Base-by-base conservation (phyloP, 2,329 filamentous ascomycete genomes). In the Coleophoma cylindrospora region DNA sequence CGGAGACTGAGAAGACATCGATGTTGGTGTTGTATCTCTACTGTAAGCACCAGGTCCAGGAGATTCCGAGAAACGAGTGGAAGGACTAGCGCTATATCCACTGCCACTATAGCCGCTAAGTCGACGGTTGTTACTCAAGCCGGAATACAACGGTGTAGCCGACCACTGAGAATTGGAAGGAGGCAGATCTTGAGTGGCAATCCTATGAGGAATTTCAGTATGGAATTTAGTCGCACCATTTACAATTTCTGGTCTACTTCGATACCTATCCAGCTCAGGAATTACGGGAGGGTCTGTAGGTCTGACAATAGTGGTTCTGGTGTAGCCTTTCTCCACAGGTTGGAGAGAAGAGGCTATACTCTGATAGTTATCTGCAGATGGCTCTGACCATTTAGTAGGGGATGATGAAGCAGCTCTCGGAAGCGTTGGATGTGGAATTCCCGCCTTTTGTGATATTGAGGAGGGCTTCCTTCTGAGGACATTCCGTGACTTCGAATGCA, bases 21-120 rank as follows among this genome's bases (percentile, higher is more conserved):
- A 91, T 4, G 86, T 90, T 7, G 87, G 87, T 3, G 87, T 91
- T 1, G 87, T 90, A 52, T 87, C 86, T 54, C 87, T 78, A 62
- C 87, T 91, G 66, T 89, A 91, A 5, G 81, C 71, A 2, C 84
- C 81, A 11, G 85, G 81, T 1, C 80, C 79, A 1, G 82, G 82
- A 1, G 87, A 91, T 50, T 83, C 87, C 2, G 86, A 89, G 60
- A 87, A 90, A 53, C 84, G 75, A 2, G 87, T 90, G 4, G 87
- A 91, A 36, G 87, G 86, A 51, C 86, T 90, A 21, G 75, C 81
- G 53, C 86, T 89, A 48, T 83, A 75, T 3, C 75, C 78, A 65
- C 79, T 66, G 10, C 61, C 61, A 51, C 63, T 64, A 34, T 66
- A 63, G 12, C 62, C 58, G 52, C 62, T 65, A 45, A 64, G 58